phyloP scores from a whole-genome alignment of 2,329 filamentous ascomycete genomes.

The Elsinoe necatrix region DNA sequence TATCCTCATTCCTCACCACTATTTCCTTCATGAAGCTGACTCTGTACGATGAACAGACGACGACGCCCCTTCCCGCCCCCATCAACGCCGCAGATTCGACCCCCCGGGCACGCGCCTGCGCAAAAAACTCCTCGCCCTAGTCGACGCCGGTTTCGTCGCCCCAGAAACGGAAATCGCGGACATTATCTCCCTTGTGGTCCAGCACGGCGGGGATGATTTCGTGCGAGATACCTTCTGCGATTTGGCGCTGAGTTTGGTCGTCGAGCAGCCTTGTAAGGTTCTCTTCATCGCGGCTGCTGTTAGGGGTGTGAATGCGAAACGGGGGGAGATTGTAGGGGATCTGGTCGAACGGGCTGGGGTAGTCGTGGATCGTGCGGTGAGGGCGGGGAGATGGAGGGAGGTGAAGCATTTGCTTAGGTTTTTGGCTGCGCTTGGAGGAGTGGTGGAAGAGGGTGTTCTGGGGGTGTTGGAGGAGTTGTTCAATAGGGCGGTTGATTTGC shows the following conservation, averaged over 20 bases:
- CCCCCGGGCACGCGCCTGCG: slow-evolving; percentile 57
- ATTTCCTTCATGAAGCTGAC: slow-evolving; percentile 25
- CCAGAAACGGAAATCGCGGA: slow-evolving; percentile 69
- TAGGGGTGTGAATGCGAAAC: slow-evolving; percentile 68
- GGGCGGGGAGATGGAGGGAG: slow-evolving; percentile 72
- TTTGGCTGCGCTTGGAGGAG: slow-evolving; percentile 72
- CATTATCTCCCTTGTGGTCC: slow-evolving; percentile 67
- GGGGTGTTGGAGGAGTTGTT: slow-evolving; percentile 84
- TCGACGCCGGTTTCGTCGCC: slow-evolving; percentile 64
- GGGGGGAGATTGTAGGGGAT: slow-evolving; percentile 63
- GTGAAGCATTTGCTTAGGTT: slow-evolving; percentile 88
- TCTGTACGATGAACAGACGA: slow-evolving; percentile 55
- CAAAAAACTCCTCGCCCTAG: slow-evolving; percentile 69
- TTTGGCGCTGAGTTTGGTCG: slow-evolving; percentile 65
- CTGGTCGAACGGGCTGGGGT: slow-evolving; percentile 57
- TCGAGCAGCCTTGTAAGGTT: slow-evolving; percentile 96
- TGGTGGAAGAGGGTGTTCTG: slow-evolving; percentile 78
- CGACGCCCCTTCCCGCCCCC: slow-evolving; percentile 66
- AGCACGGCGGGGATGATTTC: slow-evolving; percentile 79
- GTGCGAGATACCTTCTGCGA: slow-evolving; percentile 64
- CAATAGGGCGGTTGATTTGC: slow-evolving; percentile 78
- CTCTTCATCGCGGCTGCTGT: slow-evolving; percentile 83
- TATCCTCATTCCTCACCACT: background rate
- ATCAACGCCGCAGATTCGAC: slow-evolving; percentile 62
- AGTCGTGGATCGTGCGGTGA: slow-evolving; percentile 58